phyloP scores from a whole-genome alignment of 768 basidiomycete species.

The Boletellus emodensis region DNA sequence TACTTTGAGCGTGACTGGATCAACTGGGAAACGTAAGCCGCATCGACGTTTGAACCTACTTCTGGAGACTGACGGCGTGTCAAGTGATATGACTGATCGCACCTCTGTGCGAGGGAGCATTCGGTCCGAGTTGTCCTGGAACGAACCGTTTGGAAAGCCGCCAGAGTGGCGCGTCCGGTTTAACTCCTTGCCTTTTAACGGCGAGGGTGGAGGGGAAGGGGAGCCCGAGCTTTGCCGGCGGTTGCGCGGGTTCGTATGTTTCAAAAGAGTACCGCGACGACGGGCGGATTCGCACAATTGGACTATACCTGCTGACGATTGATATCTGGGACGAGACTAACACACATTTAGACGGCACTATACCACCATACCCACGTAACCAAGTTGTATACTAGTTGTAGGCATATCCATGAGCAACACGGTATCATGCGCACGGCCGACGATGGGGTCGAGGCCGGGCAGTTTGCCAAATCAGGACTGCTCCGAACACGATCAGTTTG shows the following conservation, averaged over 20 bases:
- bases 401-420: slow-evolving; percentile 8
- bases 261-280: slow-evolving; percentile 32
- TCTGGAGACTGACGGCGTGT: slow-evolving; percentile 9
- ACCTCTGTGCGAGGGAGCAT: slow-evolving; percentile 55
- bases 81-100: slow-evolving; percentile 74
- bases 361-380: slow-evolving; percentile 23
- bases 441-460: background rate
- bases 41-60: background rate
- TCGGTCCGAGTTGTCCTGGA: slow-evolving; percentile 47
- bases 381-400: slow-evolving; percentile 28
- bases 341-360: slow-evolving; percentile 17
- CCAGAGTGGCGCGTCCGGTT: slow-evolving; percentile 57
- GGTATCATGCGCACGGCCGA: background rate
- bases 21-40: slow-evolving; percentile 64
- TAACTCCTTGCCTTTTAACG: slow-evolving; percentile 19
- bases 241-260: slow-evolving; percentile 53
- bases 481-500: slow-evolving; percentile 4
- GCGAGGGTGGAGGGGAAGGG: slow-evolving; percentile 18
- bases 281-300: slow-evolving; percentile 7
- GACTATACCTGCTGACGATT: slow-evolving; percentile 13
- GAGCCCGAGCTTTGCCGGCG: slow-evolving; percentile 34
- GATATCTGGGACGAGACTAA: slow-evolving; percentile 15
- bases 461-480: slow-evolving; percentile 26
- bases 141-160: slow-evolving; percentile 42
- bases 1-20: slow-evolving; percentile 66